Evolutionary conservation across 345 rosid species (phyloP), one percentile per base, ranked within the genome.

Genomic region (Bretschneidera sinensis): DNA sequence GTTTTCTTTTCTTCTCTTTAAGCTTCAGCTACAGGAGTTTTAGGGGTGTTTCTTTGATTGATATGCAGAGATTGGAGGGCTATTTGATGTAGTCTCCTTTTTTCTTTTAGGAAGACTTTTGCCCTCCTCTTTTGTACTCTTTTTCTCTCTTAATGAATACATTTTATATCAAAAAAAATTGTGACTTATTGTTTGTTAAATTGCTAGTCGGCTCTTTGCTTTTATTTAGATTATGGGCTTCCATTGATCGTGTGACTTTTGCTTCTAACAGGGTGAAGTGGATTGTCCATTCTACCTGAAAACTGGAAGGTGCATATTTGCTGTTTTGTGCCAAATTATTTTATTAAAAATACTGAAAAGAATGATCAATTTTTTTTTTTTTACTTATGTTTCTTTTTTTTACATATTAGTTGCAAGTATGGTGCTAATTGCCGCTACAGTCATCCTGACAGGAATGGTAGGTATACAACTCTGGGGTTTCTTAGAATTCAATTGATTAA

Each of bases 371-470:
- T 39, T 39, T 39, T 39, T 5, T 31, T 31, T 31, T 31, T 31
- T 9, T 31, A 39, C 45, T 39, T 39, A 39, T 14, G 56, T 55
- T 73, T 67, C 23, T 31, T 47, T 23, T 57, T 68, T 73, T 57
- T 70, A 48, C 31, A 43, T 43, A 55, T 63, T 75, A 92, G 96
- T 79, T 92, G 98, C 85, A 92, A 92, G 78, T 92, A 92, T 69
- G 95, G 98, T 45, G 74, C 89, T 69, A 82, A 81, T 63, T 92
- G 98, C 68, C 96, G 91, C 57, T 89, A 89, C 84, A 92, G 82
- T 83, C 98, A 92, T 72, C 98, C 98, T 69, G 96, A 92, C 69
- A 71, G 97, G 74, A 83, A 71, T 66, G 94, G 98, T 87, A 83
- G 53, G 71, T 63, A 25, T 24, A 54, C 31, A 15, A 24, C 47